phyloP scores from a whole-genome alignment of 805 yeast genomes.

The Candida odintsovae region DNA sequence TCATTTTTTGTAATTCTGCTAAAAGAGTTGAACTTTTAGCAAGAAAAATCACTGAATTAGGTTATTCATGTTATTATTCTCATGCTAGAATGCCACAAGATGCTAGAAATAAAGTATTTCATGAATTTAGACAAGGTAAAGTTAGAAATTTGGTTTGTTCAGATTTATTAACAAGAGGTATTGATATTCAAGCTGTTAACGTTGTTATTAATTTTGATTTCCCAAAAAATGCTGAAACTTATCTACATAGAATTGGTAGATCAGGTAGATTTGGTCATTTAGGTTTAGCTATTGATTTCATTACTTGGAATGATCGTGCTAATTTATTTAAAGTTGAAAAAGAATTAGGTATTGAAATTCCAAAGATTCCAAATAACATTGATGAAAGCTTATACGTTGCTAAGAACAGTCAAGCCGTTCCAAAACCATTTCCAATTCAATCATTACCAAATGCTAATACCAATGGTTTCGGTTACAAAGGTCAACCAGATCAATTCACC shows the following conservation, averaged over 20 bases:
- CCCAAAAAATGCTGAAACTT: conserved; percentile 97
- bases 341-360: conserved; percentile 95
- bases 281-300: conserved; percentile 94
- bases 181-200: conserved; percentile 97
- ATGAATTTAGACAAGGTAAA: conserved; percentile 96
- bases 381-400: conserved; percentile 88
- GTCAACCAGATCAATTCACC: conserved; percentile 31
- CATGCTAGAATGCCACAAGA: conserved; percentile 98
- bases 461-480: conserved; percentile 38
- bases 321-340: conserved; percentile 92
- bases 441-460: conserved; percentile 38
- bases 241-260: conserved; percentile 97
- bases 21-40: conserved; percentile 94
- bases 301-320: conserved; percentile 95
- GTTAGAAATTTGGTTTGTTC: conserved; percentile 97
- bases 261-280: conserved; percentile 98
- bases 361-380: conserved; percentile 92
- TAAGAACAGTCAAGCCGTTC: conserved; percentile 65
- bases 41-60: conserved; percentile 91
- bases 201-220: conserved; percentile 97
- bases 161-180: conserved; percentile 94
- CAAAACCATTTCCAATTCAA: conserved; percentile 83
- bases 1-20: conserved; percentile 95
- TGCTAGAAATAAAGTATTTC: conserved; percentile 96
- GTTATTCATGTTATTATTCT: conserved; percentile 93